Evolutionary conservation across 306 rosid species (phyloP).

Genomic region (Nissolia schottii): DNA sequence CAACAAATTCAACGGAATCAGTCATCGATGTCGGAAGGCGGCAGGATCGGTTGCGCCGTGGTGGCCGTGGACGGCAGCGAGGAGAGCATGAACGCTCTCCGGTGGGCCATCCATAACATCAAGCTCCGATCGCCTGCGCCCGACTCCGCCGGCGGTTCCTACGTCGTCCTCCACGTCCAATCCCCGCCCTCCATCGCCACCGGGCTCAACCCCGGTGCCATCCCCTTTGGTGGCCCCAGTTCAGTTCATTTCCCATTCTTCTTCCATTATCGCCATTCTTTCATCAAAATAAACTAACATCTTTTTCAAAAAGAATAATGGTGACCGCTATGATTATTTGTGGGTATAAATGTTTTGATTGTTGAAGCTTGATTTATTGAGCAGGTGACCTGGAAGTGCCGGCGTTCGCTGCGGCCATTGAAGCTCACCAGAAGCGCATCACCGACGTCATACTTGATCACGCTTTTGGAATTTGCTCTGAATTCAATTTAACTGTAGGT

Average conservation of each 20-base stretch:
- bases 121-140: conserved; percentile 54
- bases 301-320: too few species aligned
- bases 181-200: conserved; percentile 73
- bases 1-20: neutral
- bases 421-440: conserved; percentile 87
- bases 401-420: conserved; percentile 83
- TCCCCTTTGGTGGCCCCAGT: conserved; percentile 94
- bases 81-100: conserved; percentile 76
- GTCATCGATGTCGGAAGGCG: conserved; percentile 34
- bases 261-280: neutral
- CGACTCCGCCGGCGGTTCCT: conserved; percentile 30
- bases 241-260: conserved; percentile 16
- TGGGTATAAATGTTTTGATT: neutral
- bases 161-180: conserved; percentile 68
- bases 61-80: conserved; percentile 85
- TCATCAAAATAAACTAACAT: too few species aligned
- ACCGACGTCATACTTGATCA: conserved; percentile 59
- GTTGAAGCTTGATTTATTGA: neutral
- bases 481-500: conserved; percentile 43
- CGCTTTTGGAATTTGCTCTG: conserved; percentile 60
- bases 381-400: conserved; percentile 79
- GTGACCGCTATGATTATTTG: too few species aligned
- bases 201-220: conserved; percentile 66
- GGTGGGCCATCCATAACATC: conserved; percentile 80
- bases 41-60: conserved; percentile 56